Evolutionary conservation across 1,139 yeast genomes (phyloP).

Genomic region (Yamadazyma jaroonii): DNA sequence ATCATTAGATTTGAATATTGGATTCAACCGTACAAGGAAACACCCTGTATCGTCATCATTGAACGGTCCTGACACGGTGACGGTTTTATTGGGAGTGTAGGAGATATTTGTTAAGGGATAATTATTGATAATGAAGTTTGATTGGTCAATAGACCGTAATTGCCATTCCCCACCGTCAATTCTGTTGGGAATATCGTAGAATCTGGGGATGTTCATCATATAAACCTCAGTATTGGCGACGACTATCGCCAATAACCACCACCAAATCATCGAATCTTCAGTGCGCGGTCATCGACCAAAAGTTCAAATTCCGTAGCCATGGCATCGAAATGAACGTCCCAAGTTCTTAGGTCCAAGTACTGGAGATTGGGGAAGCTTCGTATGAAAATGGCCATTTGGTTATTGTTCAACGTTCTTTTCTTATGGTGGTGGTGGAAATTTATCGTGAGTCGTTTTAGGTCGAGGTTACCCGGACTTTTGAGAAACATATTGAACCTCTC

Average conservation of each 20-base stretch:
- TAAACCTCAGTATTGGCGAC: constrained; percentile 35
- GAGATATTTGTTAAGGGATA: constrained; percentile 26
- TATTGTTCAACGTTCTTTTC: constrained; percentile 14
- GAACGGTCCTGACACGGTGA: constrained; percentile 14
- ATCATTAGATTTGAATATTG: constrained; percentile 33
- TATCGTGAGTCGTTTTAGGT: constrained; percentile 21
- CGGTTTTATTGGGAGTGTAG: constrained; percentile 1
- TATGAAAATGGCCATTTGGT: constrained; percentile 17
- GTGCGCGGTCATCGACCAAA: background rate
- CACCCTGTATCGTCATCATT: constrained; percentile 12
- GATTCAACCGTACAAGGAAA: constrained; percentile 33
- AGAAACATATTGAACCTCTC: constrained; percentile 37
- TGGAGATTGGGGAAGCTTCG: constrained; percentile 20
- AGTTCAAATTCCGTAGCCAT: background rate
- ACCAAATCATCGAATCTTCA: too few species aligned
- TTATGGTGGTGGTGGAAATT: constrained; percentile 11
- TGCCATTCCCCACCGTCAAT: too few species aligned
- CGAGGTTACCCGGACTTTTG: constrained; percentile 17
- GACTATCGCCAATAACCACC: background rate
- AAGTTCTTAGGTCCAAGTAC: constrained; percentile 22
- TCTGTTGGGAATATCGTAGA: constrained; percentile 25
- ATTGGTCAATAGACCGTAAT: too few species aligned
- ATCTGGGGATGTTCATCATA: constrained; percentile 30
- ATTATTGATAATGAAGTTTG: constrained; percentile 22
- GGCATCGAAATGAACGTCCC: constrained; percentile 13